Conservation (phyloP, 2,329 filamentous ascomycete species). For the Hypoxylon sp. region DNA sequence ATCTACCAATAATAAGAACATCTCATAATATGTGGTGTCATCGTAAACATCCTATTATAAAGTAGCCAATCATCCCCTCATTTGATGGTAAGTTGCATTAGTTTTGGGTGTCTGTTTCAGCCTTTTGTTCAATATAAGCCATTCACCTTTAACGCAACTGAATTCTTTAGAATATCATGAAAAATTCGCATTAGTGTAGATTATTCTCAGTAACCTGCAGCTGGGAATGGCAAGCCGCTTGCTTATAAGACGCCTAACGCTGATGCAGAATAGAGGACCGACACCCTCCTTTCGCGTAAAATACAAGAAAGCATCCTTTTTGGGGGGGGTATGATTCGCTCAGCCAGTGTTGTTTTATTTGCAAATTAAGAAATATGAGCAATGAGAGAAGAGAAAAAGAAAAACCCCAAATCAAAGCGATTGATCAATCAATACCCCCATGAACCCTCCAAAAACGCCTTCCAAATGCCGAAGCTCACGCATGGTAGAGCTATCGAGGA, state of each 20-base stretch:
- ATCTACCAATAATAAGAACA: slow-evolving; percentile 29
- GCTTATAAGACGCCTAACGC: slow-evolving; percentile 47
- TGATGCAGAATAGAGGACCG: slow-evolving; percentile 39
- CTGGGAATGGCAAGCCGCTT: slow-evolving; percentile 27
- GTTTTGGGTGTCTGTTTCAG: neutral
- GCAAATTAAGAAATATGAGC: slow-evolving; percentile 7
- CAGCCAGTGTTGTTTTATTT: slow-evolving; percentile 12
- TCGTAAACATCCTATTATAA: too few species aligned
- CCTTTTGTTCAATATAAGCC: neutral
- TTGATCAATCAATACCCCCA: slow-evolving; percentile 2
- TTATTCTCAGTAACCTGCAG: slow-evolving; percentile 25
- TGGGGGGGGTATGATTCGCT: slow-evolving; percentile 28
- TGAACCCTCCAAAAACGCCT: slow-evolving; percentile 26
- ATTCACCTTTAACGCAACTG: neutral
- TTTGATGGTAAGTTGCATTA: neutral
- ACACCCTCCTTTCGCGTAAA: slow-evolving; percentile 21
- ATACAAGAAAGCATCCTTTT: slow-evolving; percentile 27
- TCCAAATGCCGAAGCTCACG: slow-evolving; percentile 18
- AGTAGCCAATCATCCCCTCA: neutral
- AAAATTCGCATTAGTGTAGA: slow-evolving; percentile 20
- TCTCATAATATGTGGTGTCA: neutral
- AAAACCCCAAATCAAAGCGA: too few species aligned
- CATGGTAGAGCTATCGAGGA: neutral
- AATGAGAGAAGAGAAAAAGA: slow-evolving; percentile 18
- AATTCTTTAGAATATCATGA: neutral